Conservation (phyloP, 2,329 filamentous ascomycete genomes). For the Aspergillus hiratsukae region DNA sequence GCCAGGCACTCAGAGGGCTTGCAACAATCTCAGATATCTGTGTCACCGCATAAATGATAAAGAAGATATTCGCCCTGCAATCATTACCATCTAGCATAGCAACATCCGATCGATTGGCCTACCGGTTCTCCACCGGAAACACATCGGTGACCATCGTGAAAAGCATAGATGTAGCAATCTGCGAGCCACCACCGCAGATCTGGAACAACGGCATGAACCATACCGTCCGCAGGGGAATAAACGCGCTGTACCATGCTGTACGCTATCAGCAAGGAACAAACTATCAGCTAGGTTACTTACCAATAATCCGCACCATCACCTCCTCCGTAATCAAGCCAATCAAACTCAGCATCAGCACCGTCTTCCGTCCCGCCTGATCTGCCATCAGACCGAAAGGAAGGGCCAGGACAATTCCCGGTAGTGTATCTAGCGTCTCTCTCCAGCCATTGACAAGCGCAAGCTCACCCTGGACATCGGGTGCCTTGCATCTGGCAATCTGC, state of each 20-base stretch:
- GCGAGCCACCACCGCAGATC: constrained; percentile 9
- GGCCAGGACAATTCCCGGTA: constrained; percentile 10
- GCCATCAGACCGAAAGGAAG: constrained; percentile 12
- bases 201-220: constrained; percentile 14
- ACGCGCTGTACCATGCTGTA: constrained; percentile 5
- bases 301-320: constrained; percentile 4
- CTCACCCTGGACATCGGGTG: constrained; percentile 9
- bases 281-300: neutral
- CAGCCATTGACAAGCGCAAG: constrained; percentile 10
- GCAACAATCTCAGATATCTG: constrained; percentile 8
- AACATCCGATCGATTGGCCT: neutral
- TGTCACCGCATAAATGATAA: constrained; percentile 2
- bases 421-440: constrained; percentile 6
- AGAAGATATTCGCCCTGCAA: constrained; percentile 7
- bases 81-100: neutral
- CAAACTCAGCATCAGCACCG: constrained; percentile 6
- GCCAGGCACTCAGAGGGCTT: constrained; percentile 8
- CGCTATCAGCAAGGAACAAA: neutral
- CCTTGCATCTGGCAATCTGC: constrained; percentile 1
- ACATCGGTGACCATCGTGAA: constrained; percentile 10
- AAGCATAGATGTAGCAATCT: constrained; percentile 6
- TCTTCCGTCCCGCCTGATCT: constrained; percentile 9
- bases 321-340: constrained; percentile 5
- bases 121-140: constrained; percentile 7
- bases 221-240: constrained; percentile 6